Evolutionary conservation across 305 asterid genomes (phyloP).

Genomic region (Fraxinus floribunda): DNA sequence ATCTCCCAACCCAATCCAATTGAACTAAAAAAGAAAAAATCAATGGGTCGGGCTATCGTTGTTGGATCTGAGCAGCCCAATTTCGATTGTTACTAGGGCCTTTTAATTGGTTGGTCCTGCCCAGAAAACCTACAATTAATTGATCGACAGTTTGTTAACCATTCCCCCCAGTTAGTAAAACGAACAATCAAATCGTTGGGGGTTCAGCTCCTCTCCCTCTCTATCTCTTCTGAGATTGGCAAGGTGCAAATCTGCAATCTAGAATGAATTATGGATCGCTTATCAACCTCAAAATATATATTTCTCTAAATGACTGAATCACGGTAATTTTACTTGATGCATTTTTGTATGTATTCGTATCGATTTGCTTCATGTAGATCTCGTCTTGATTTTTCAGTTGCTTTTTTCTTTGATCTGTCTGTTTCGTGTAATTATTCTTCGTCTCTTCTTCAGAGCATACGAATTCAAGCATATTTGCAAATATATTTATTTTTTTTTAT

Average conservation of each 20-base stretch:
- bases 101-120: not conserved
- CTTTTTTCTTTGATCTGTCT: not conserved
- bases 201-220: not conserved
- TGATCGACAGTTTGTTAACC: not conserved
- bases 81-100: not conserved
- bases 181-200: not conserved
- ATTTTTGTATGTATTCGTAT: not conserved
- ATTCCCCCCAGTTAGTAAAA: not conserved
- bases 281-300: not conserved
- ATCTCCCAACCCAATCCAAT: too few species aligned
- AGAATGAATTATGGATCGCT: not conserved
- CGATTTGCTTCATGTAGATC: not conserved
- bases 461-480: not conserved
- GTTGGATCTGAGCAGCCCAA: not conserved
- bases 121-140: not conserved
- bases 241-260: not conserved
- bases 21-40: not conserved
- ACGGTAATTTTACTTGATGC: not conserved
- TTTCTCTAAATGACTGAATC: not conserved
- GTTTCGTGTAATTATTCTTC: not conserved
- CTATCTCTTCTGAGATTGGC: not conserved
- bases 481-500: not conserved
- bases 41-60: not conserved
- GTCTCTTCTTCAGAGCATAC: not conserved
- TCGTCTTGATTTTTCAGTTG: not conserved